Base-by-base conservation (phyloP, 257 asterid genomes). In the Verbena officinalis region DNA sequence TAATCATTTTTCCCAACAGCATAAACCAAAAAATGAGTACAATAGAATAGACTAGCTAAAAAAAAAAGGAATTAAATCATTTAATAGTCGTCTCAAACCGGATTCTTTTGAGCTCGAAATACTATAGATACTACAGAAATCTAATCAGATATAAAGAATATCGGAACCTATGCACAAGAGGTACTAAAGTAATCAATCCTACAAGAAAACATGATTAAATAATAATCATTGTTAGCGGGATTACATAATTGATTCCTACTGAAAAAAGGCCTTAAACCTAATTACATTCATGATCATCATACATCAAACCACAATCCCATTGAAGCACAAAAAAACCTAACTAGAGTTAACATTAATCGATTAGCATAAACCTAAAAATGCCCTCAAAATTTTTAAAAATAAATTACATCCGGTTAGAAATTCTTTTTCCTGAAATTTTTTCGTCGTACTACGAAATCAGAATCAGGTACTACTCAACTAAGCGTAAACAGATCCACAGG, bases 401-500 rank as follows among this genome's bases (percentile, higher is more conserved):
- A 34, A 64, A 48, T 44, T 48, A 51, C 53, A 75, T 17, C 40
- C 19, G 62, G 73, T 68, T 50, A 62, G 71, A 67, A 55, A 36
- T 5, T 36, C 11, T 2, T 27, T 36, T 36, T 7, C 11, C 5
- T 44, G 17, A n/a, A n/a, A n/a, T n/a, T 44, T 4, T 11, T 9
- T 59, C 9, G 24, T 53, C 49, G 63, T 24, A 31, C 76, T 20
- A 65, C 48, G 4, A 5, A 7, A 63, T 19, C 44, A 68, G 50
- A 56, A 12, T 13, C 7, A 69, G 33, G 79, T 78, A 76, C 80
- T 24, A 50, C 55, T 58, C 31, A 23, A 21, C 65, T 72, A 78
- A 50, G 87, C 77, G 62, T 63, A 73, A 46, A 77, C 77, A 45
- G 86, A 82, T 72, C 88, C 94, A 45, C 83, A 80, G 11, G 96